A percentile compares a stretch with the other conserved stretches of the same genome.
Conservation (phyloP, 2,329 filamentous ascomycete species). For the Diaporthe eres region DNA sequence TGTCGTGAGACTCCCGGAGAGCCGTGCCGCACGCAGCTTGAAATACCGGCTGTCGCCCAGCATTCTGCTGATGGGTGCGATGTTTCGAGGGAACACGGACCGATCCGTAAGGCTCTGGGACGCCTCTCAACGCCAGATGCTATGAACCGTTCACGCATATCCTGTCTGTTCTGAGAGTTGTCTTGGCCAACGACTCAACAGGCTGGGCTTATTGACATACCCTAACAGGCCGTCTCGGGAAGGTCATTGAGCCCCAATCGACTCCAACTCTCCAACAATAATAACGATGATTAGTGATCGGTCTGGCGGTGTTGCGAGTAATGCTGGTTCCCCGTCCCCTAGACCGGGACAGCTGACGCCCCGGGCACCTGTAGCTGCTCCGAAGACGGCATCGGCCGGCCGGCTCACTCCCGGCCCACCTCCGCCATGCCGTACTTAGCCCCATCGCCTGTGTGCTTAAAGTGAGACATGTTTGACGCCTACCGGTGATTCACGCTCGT, state of each 20-base stretch:
- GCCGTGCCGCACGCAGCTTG: not conserved
- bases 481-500: not conserved
- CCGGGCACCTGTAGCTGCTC: not conserved
- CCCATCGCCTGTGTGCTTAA: not conserved
- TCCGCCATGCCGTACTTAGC: not conserved
- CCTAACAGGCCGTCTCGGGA: not conserved
- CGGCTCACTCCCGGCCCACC: not conserved
- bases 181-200: not conserved
- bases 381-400: not conserved
- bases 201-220: not conserved
- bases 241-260: not conserved
- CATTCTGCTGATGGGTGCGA: not conserved
- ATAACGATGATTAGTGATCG: not conserved
- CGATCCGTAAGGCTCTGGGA: not conserved
- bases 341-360: not conserved
- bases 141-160: not conserved
- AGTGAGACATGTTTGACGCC: not conserved
- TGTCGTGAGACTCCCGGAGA: not conserved
- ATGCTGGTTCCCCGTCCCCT: not conserved
- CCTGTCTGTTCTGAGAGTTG: not conserved
- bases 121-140: not conserved
- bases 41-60: not conserved
- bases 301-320: not conserved
- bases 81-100: not conserved
- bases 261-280: not conserved